Base-by-base conservation (phyloP, 768 basidiomycete species). In the Daedaleopsis nitida region DNA sequence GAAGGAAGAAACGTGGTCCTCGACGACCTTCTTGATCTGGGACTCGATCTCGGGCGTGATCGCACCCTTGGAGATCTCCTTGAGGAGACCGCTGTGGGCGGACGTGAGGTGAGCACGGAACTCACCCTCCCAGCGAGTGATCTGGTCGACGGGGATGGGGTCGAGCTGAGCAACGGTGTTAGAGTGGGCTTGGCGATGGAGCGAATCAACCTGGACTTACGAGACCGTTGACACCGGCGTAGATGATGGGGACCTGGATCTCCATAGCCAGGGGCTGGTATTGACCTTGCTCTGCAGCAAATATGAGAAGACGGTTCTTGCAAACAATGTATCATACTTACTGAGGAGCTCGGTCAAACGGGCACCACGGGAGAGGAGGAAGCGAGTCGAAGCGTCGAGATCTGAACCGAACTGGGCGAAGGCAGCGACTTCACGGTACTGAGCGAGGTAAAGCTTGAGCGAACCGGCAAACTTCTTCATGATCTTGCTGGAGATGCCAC, bases 401-500 rank as follows among this genome's bases (percentile, higher is more conserved):
- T 99, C 97, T 72, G 97, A 99, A 86, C 97, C 97, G 83, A 99
- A 99, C 76, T 98, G 97, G 60, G 96, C 95, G 74, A 96, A 97
- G 67, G 95, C 95, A 68, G 97, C 97, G 68, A 99, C 97, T 85
- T 99, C 97, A 90, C 97, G 96, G 84, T 98, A 99, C 78, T 99
- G 97, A 34, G 97, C 97, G 68, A 99, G 93, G 87, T 99, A 99
- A 50, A 99, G 87, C 83, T 98, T 98, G 70, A 98, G 88, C 57
- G 97, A 98, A 85, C 97, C 97, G 71, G 97, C 97, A 71, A 98
- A 98, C 83, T 98, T 96, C 91, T 98, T 99, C 97, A 99, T 98
- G 81, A 98, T 94, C 81, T 96, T 94, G 69, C 89, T 92, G 65
- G 67, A 55, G 56, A 44, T 47, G 60, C 42, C 55, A 60, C 35